phyloP scores from a whole-genome alignment of 257 asterid species.

The Lithospermum erythrorhizon region DNA sequence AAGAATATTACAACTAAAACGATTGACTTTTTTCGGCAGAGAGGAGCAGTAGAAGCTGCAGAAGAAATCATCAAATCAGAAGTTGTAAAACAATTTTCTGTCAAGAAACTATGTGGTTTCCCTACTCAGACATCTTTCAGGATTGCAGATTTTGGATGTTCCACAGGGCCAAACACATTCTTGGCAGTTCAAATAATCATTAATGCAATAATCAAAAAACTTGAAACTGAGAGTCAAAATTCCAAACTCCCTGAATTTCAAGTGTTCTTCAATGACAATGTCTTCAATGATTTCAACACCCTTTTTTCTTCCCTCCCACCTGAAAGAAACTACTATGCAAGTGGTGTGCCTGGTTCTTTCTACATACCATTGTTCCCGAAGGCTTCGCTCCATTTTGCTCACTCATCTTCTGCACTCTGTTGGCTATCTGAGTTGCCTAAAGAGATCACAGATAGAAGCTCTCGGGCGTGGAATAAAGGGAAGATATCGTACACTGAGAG shows the following conservation, averaged over 20 bases:
- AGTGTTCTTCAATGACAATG: slow-evolving; percentile 36
- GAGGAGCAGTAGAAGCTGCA: slow-evolving; percentile 7
- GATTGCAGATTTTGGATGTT: slow-evolving; percentile 49
- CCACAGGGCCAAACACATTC: slow-evolving; percentile 41
- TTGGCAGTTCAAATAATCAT: slow-evolving; percentile 29
- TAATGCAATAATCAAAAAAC: slow-evolving; percentile 19
- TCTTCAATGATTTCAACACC: slow-evolving; percentile 35
- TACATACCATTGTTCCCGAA: slow-evolving; percentile 28
- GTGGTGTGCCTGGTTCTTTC: slow-evolving; percentile 38
- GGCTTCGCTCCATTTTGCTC: slow-evolving; percentile 31
- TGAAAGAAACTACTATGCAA: slow-evolving; percentile 20
- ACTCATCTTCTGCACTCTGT: slow-evolving; percentile 35
- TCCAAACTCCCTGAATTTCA: slow-evolving; percentile 21
- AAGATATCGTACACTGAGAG: slow-evolving; percentile 24
- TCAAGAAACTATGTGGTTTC: not conserved
- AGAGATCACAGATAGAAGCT: slow-evolving; percentile 17
- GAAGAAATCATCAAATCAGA: slow-evolving; percentile 1
- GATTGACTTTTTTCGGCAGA: not conserved
- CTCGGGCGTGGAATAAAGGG: slow-evolving; percentile 33
- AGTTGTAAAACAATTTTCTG: not conserved
- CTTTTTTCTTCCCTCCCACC: slow-evolving; percentile 38
- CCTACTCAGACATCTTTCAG: not conserved
- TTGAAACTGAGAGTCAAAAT: slow-evolving; percentile 7
- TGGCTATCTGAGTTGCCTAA: slow-evolving; percentile 37
- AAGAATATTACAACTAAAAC: not conserved